These are phyloP conservation scores for Acorus gramineus DNA, from an alignment of 106 monocot genomes.

Conservation along the genomic window DNA sequence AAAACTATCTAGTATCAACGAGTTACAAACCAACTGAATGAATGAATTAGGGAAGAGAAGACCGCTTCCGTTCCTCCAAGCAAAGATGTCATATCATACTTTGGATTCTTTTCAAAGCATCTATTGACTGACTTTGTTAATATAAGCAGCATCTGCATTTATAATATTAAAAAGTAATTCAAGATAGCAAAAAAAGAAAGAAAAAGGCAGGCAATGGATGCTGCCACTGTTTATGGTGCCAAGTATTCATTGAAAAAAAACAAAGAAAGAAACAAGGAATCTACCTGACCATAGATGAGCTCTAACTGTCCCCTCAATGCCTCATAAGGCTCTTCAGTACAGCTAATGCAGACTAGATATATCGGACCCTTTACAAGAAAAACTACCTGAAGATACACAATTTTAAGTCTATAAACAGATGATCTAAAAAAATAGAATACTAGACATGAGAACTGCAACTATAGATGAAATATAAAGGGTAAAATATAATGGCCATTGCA, in stretches of 20 bases:
- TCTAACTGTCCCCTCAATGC: slow-evolving; percentile 79
- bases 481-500: not conserved
- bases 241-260: too few relatives aligned
- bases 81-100: slow-evolving; percentile 93
- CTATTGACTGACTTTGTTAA: slow-evolving; percentile 89
- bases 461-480: not conserved
- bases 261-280: not conserved
- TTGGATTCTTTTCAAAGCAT: slow-evolving; percentile 97
- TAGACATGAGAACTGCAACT: not conserved
- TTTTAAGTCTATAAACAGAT: not conserved
- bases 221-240: too few relatives aligned
- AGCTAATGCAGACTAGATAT: slow-evolving; percentile 94
- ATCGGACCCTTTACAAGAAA: slow-evolving; percentile 99
- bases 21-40: slow-evolving; percentile 78
- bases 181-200: not conserved
- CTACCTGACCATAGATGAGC: slow-evolving; percentile 88
- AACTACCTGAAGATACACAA: slow-evolving; percentile 46
- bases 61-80: slow-evolving; percentile 93
- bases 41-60: slow-evolving; percentile 85
- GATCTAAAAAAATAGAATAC: slow-evolving; percentile 9
- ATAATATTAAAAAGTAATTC: slow-evolving; percentile 4
- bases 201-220: too few relatives aligned
- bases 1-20: not conserved
- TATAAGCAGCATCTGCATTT: slow-evolving; percentile 84
- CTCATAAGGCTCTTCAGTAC: slow-evolving; percentile 89